Percentiles rank a stretch among this genome's conserved stretches.
Conservation (phyloP, 2,329 filamentous ascomycete genomes). For the Apiospora phragmitis region DNA sequence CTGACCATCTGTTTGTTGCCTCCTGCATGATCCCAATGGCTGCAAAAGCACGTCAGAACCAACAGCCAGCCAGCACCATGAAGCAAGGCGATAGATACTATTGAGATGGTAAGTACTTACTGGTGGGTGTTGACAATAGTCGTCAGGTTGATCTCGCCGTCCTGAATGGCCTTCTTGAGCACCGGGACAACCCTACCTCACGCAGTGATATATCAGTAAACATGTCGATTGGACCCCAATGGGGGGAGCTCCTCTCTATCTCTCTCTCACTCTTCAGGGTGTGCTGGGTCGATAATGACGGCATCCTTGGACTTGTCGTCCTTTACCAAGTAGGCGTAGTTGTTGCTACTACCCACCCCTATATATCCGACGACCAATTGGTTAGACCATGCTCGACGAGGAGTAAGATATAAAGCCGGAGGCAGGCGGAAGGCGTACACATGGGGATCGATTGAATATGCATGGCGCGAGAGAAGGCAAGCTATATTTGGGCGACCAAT, state of each 20-base stretch:
- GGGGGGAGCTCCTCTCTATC: too few species aligned
- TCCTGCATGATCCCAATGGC: conserved; percentile 92
- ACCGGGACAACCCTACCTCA: conserved; percentile 58
- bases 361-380: conserved; percentile 6
- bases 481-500: conserved; percentile 27
- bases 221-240: neutral
- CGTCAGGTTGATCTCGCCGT: conserved; percentile 76
- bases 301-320: conserved; percentile 78
- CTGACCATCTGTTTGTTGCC: conserved; percentile 81
- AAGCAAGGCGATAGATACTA: neutral
- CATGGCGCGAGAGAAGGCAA: conserved; percentile 57
- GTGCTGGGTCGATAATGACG: conserved; percentile 77
- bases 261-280: conserved; percentile 71
- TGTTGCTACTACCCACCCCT: conserved; percentile 79
- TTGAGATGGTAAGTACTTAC: conserved; percentile 53
- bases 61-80: neutral
- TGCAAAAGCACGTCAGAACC: conserved; percentile 36
- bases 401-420: neutral
- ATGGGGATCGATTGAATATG: conserved; percentile 87
- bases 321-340: conserved; percentile 82
- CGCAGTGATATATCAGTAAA: conserved; percentile 5
- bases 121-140: conserved; percentile 97
- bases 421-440: conserved; percentile 57
- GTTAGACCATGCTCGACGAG: neutral
- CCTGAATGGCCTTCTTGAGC: conserved; percentile 71